Percentiles rank a stretch among this genome's conserved stretches.
phyloP scores from a whole-genome alignment of 345 rosid species.

The Toxicodendron radicans region DNA sequence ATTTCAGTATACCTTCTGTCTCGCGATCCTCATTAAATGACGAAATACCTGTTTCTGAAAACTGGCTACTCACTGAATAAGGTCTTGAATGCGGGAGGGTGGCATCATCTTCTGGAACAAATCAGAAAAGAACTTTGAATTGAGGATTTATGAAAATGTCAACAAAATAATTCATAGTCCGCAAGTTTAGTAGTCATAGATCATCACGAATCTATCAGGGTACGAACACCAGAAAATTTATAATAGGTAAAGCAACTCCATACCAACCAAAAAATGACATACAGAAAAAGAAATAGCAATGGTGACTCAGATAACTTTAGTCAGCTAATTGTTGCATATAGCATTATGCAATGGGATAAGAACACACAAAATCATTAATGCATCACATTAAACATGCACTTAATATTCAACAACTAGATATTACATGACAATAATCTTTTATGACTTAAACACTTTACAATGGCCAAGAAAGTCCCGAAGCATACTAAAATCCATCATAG shows the following conservation, averaged over 20 bases:
- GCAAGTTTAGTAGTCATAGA: neutral
- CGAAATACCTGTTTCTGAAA: slow-evolving; percentile 54
- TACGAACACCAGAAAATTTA: neutral
- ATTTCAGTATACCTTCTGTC: slow-evolving; percentile 44
- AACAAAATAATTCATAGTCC: neutral
- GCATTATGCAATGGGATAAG: neutral
- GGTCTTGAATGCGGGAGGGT: slow-evolving; percentile 45
- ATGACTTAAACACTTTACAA: neutral
- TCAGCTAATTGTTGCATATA: neutral
- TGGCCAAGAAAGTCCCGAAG: neutral
- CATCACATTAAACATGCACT: neutral
- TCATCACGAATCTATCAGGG: neutral
- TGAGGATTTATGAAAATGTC: neutral
- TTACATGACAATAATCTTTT: neutral
- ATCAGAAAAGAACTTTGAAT: neutral
- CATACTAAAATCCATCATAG: neutral
- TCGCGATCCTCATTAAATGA: slow-evolving; percentile 49
- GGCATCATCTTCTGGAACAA: slow-evolving; percentile 61
- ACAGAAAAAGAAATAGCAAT: neutral
- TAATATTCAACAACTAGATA: slow-evolving; percentile 2
- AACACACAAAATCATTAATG: neutral
- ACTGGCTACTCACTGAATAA: slow-evolving; percentile 54
- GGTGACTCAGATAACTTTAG: neutral
- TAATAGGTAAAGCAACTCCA: neutral
- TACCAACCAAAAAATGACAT: neutral